Conservation (phyloP, 108 stramenopile species). For the Cyclotella choctawhatcheeana region DNA sequence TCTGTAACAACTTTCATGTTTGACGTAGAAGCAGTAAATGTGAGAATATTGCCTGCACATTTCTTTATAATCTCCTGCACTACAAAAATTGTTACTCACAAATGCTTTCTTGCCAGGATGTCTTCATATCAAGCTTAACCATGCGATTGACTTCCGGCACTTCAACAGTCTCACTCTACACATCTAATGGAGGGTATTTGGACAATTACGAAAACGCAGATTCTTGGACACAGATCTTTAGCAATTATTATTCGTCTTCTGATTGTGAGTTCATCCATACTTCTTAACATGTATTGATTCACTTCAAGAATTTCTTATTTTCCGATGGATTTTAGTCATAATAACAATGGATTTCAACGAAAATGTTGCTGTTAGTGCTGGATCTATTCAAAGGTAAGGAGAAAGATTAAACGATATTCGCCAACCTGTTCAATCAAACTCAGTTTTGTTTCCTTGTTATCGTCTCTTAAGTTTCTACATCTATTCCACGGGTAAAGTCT, state of each 20-base stretch:
- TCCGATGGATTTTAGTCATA: too few relatives aligned
- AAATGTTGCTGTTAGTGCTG: neutral
- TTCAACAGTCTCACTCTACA: neutral
- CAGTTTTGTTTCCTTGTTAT: neutral
- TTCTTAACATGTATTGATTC: neutral
- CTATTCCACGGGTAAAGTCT: neutral
- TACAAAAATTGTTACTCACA: too few relatives aligned
- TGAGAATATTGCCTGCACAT: too few relatives aligned
- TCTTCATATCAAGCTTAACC: neutral
- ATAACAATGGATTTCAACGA: neutral
- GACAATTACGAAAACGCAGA: neutral
- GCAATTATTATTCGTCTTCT: neutral
- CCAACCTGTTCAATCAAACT: neutral
- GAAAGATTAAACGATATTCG: neutral
- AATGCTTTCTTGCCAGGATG: neutral
- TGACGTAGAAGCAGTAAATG: too few relatives aligned
- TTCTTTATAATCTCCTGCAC: too few relatives aligned
- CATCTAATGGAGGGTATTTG: neutral
- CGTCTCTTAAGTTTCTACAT: neutral
- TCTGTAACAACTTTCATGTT: neutral
- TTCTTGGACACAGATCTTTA: constrained; percentile 7
- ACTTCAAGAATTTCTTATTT: neutral
- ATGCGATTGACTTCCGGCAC: neutral
- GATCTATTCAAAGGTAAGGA: neutral
- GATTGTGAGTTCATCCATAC: neutral